A percentile compares a stretch with the other conserved stretches of the same genome.
Conservation (phyloP, 2,329 filamentous ascomycete genomes). For the Hypoxylon rubiginosum region DNA sequence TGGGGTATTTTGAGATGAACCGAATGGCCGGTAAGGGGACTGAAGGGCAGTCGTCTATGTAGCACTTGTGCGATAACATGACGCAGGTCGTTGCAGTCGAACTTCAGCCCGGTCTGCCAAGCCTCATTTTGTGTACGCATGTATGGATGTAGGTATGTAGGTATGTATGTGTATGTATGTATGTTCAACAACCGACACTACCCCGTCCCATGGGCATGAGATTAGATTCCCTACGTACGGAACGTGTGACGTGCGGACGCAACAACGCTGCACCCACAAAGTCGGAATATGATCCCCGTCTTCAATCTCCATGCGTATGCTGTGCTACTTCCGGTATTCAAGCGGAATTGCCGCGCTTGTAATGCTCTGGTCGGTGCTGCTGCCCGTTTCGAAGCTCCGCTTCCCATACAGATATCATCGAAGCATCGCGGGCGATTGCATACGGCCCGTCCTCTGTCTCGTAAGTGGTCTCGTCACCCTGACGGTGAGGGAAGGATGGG, state of each 20-base stretch:
- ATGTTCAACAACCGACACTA: slow-evolving; percentile 33
- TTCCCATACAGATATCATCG: slow-evolving; percentile 1
- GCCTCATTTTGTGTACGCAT: slow-evolving; percentile 37
- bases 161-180: slow-evolving; percentile 8
- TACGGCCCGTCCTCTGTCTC: slow-evolving; percentile 17
- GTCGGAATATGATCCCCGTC: slow-evolving; percentile 40
- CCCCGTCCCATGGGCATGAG: slow-evolving; percentile 23
- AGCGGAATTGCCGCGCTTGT: slow-evolving; percentile 40
- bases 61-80: slow-evolving; percentile 38
- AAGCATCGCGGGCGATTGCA: slow-evolving; percentile 31
- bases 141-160: too few relatives aligned
- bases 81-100: slow-evolving; percentile 48
- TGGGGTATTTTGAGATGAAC: slow-evolving; percentile 46
- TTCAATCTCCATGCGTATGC: slow-evolving; percentile 38
- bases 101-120: slow-evolving; percentile 45
- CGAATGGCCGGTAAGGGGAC: slow-evolving; percentile 45
- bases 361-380: slow-evolving; percentile 37
- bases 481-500: slow-evolving; percentile 11
- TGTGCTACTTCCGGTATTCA: slow-evolving; percentile 40
- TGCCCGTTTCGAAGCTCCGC: slow-evolving; percentile 36
- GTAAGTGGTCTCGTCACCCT: slow-evolving; percentile 16
- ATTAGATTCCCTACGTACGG: slow-evolving; percentile 24
- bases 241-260: slow-evolving; percentile 39
- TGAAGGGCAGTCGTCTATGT: slow-evolving; percentile 23
- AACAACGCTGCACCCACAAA: slow-evolving; percentile 39